phyloP scores from a whole-genome alignment of 257 asterid genomes.

The Pogostemon cablin region DNA sequence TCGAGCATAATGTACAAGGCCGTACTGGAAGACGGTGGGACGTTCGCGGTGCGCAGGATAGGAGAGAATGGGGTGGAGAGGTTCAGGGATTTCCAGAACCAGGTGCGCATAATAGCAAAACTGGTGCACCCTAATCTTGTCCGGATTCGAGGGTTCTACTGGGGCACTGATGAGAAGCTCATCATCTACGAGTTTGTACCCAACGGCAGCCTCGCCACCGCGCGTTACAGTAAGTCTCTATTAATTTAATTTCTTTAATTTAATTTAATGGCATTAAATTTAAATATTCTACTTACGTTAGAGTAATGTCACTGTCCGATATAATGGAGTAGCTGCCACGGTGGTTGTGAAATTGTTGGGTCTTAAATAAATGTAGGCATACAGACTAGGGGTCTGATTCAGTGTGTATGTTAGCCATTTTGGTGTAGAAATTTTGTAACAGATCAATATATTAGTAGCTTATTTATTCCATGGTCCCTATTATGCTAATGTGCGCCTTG shows the following conservation, averaged over 20 bases:
- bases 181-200: constrained; percentile 94
- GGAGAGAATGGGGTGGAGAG: constrained; percentile 87
- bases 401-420: no score
- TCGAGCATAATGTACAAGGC: constrained; percentile 97
- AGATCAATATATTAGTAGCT: neutral
- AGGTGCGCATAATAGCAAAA: constrained; percentile 69
- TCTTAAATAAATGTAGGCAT: neutral
- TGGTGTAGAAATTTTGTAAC: neutral
- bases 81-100: constrained; percentile 87
- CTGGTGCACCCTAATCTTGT: constrained; percentile 88
- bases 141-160: constrained; percentile 82
- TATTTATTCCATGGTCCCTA: neutral
- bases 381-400: neutral
- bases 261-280: neutral
- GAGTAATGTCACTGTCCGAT: neutral
- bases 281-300: neutral
- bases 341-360: neutral
- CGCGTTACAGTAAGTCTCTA: constrained; percentile 76
- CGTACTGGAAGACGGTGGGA: constrained; percentile 80
- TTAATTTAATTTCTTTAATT: neutral
- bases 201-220: constrained; percentile 89
- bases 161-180: constrained; percentile 94
- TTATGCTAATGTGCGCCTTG: neutral
- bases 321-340: constrained; percentile 2
- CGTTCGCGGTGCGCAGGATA: constrained; percentile 80